Base-by-base conservation (phyloP, 1,284 basidiomycete species). In the Cryptococcus sp. region DNA sequence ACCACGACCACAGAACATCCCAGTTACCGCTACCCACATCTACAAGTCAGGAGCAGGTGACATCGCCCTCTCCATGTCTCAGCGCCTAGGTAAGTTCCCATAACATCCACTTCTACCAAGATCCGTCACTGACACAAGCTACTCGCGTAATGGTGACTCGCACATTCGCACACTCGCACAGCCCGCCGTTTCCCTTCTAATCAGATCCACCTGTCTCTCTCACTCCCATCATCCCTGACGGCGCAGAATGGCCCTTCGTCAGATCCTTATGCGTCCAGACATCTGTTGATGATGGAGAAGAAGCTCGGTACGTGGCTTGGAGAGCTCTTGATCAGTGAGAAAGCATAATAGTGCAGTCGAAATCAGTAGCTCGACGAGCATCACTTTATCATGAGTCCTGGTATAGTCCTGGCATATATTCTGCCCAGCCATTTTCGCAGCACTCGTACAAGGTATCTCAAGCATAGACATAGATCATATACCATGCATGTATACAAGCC, bases 31-130 rank as follows among this genome's bases (percentile, higher is more conserved):
- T 47, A 89, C 88, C 27, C 81, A 85, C 47, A 76, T 92, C 54
- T 89, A 85, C 78, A 84, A 88, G 55, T 82, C 85, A 27, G 82
- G 84, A 25, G 80, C 81, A 51, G 84, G 85, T 39, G 89, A 90
- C 71, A 79, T 83, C 27, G 85, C 89, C 45, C 77, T 86, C 58
- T 80, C 86, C 43, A 89, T 91, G 86, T 85, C 88, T 49, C 86
- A 86, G 77, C 83, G 90, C 64, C 81, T 92, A 70, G 89, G 90
- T 91, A 79, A 81, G 83, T 78, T 35, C 2, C 11, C 41, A 13
- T 35, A 1, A 41, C 22, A 17, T 38, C 42, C 16, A n/a, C 39
- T 11, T 17, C 15, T 13, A 25, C 19, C 47, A 25, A 39, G 10
- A 23, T n/a, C n/a, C 17, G 25, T 20, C 11, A 11, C 23, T 19